These are phyloP conservation scores for Karstenula rhodostoma DNA, from an alignment of 2,329 filamentous ascomycete species.

Conservation along the genomic window DNA sequence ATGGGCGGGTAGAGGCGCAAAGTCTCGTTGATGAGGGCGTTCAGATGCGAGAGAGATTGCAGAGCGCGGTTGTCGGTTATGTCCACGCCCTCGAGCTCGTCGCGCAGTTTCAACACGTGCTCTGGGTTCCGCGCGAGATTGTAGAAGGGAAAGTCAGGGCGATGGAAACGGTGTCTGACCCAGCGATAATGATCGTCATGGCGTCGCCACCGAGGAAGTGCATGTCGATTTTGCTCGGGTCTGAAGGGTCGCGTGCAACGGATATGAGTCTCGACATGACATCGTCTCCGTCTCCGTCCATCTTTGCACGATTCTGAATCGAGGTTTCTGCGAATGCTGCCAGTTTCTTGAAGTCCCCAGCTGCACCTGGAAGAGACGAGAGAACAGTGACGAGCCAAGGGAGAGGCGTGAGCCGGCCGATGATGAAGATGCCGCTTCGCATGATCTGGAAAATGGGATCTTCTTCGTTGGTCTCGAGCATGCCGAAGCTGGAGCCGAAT, in stretches of 20 bases:
- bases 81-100: constrained; percentile 8
- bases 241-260: constrained; percentile 3
- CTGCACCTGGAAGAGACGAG: constrained; percentile 8
- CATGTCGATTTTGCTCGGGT: constrained; percentile 3
- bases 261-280: constrained; percentile 14
- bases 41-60: neutral
- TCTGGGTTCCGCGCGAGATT: constrained; percentile 12
- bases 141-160: constrained; percentile 14
- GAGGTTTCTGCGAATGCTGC: constrained; percentile 2
- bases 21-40: constrained; percentile 35
- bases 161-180: constrained; percentile 15
- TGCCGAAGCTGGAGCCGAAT: constrained; percentile 57
- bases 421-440: constrained; percentile 7
- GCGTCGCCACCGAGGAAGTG: constrained; percentile 15
- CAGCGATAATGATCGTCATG: constrained; percentile 18
- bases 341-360: constrained; percentile 6
- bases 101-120: neutral
- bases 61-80: constrained; percentile 6
- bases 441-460: constrained; percentile 13
- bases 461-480: constrained; percentile 15
- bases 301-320: neutral
- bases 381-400: constrained; percentile 13
- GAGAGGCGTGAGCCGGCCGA: constrained; percentile 12
- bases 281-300: constrained; percentile 1
- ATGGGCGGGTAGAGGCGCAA: constrained; percentile 48